These are phyloP conservation scores for Crassisporium funariophilum DNA, from an alignment of 768 basidiomycete genomes.

Conservation along the genomic window DNA sequence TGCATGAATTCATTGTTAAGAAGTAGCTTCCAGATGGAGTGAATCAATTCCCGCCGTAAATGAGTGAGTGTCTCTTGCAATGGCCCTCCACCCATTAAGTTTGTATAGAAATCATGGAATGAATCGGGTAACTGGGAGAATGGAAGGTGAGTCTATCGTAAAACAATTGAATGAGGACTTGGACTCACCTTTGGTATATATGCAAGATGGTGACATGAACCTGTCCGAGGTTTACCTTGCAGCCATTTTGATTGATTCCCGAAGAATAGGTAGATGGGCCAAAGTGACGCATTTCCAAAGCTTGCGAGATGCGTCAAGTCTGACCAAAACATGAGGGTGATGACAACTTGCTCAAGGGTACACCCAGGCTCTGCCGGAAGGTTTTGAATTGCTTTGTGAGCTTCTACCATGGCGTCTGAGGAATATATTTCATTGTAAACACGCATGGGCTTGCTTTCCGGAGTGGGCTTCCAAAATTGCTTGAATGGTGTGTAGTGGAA, in stretches of 20 bases:
- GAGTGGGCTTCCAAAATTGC: constrained; percentile 21
- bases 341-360: constrained; percentile 20
- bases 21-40: constrained; percentile 29
- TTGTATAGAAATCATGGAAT: constrained; percentile 20
- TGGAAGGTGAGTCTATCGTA: background rate
- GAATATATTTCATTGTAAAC: constrained; percentile 27
- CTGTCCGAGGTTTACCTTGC: constrained; percentile 25
- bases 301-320: constrained; percentile 36
- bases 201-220: constrained; percentile 34
- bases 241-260: constrained; percentile 45
- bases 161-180: constrained; percentile 2
- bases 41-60: constrained; percentile 35
- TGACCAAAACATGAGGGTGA: constrained; percentile 33
- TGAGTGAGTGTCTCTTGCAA: constrained; percentile 17
- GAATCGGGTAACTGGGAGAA: constrained; percentile 17
- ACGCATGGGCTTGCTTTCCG: constrained; percentile 11
- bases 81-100: constrained; percentile 7
- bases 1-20: constrained; percentile 25
- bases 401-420: constrained; percentile 24
- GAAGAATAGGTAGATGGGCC: constrained; percentile 45
- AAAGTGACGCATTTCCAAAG: constrained; percentile 39
- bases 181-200: constrained; percentile 39
- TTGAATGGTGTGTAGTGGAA: constrained; percentile 32
- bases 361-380: constrained; percentile 18
- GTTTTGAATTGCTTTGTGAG: constrained; percentile 20